Evolutionary conservation across 305 asterid genomes (phyloP), one percentile per base, ranked within the genome.

Genomic region (Coffea humblotiana): DNA sequence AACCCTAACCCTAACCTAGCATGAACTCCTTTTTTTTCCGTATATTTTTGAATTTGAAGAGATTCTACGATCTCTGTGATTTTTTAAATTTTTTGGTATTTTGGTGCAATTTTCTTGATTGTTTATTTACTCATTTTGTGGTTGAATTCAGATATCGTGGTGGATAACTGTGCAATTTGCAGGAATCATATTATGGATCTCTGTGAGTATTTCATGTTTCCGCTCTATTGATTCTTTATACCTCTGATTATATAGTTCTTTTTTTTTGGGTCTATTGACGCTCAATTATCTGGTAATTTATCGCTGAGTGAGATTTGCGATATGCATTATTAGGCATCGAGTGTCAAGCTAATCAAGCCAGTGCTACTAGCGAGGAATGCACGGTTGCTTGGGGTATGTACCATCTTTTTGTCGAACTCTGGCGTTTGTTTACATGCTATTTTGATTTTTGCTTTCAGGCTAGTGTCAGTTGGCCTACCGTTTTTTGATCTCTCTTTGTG

Each of bases 121-220:
- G 1, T 82, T 61, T 47, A 70, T 79, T 52, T 32, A 37, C 0
- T 64, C 1, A 0, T 43, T 73, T 7, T 51, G 7, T 27, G 60
- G 40, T 51, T 71, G 69, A 43, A 48, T 85, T 85, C 92, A 95
- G 99, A 95, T 90, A 92, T 95, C 52, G 97, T 92, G 82, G 99
- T 93, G 77, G 99, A 95, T 83, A 95, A 92, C 76, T 95, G 98
- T 88, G 98, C 99, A 16, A 93, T 95, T 79, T 95, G 99, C 84
- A 88, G 98, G 88, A 95, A 95, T 73, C 99, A 95, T 78, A 95
- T 95, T 81, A 95, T 95, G 99, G 99, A 95, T 89, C 96, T 93
- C 32, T 94, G 98, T 94, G 84, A 88, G 98, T 82, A 78, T 32
- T 81, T 9, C 13, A 4, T 3, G 3, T 56, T 35, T 14, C 25